A percentile compares a stretch with the other conserved stretches of the same genome.
Evolutionary conservation across 768 basidiomycete species (phyloP).

Genomic region (Mycena vulgaris): DNA sequence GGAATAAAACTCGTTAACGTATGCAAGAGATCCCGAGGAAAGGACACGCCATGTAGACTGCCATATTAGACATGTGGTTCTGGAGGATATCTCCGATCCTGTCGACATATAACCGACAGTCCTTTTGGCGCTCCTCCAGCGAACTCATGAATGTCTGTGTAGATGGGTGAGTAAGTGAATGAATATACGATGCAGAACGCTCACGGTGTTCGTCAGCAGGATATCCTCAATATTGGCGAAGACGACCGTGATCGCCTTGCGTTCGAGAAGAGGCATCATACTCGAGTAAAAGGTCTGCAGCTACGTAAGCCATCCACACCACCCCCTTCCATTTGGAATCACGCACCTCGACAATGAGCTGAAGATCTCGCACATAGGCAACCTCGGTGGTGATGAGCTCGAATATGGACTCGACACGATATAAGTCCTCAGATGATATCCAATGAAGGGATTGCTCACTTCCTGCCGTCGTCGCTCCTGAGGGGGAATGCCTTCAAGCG

Average conservation of each 20-base stretch:
- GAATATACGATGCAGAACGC: constrained; percentile 37
- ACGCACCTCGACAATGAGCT: constrained; percentile 90
- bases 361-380: constrained; percentile 92
- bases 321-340: not conserved
- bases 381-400: constrained; percentile 94
- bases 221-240: constrained; percentile 97
- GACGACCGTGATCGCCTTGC: constrained; percentile 84
- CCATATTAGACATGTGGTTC: constrained; percentile 82
- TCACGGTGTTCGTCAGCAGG: constrained; percentile 87
- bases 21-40: not conserved
- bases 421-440: constrained; percentile 1
- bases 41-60: constrained; percentile 78
- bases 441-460: constrained; percentile 53
- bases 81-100: constrained; percentile 88
- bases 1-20: not conserved
- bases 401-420: constrained; percentile 79
- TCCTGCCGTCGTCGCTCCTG: constrained; percentile 92
- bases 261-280: constrained; percentile 79
- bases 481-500: constrained; percentile 83
- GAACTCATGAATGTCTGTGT: constrained; percentile 85
- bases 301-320: constrained; percentile 16
- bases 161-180: not conserved
- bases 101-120: constrained; percentile 93
- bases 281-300: constrained; percentile 87
- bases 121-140: constrained; percentile 92